Evolutionary conservation across 176 grass and related monocot genomes (phyloP).

Genomic region (Musa troglodytarum): DNA sequence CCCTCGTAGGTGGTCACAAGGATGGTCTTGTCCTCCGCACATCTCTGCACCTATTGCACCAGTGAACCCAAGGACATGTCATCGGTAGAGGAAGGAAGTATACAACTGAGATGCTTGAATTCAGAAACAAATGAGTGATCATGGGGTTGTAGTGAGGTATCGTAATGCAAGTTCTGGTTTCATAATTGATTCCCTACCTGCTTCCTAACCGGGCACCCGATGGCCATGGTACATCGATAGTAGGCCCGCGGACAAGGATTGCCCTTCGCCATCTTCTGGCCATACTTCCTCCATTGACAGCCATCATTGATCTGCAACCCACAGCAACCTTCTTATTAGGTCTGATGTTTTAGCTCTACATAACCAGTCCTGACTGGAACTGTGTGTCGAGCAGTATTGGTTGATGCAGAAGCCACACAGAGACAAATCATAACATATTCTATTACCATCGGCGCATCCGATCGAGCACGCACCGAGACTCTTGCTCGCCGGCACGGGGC

Average conservation of each 20-base stretch:
- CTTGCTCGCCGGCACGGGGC: constrained; percentile 5
- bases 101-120: no score
- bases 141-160: no score
- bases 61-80: neutral
- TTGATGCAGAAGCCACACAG: no score
- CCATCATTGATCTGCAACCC: constrained; percentile 12
- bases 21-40: constrained; percentile 7
- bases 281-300: constrained; percentile 23
- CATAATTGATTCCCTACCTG: neutral
- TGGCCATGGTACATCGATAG: constrained; percentile 20
- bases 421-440: no score
- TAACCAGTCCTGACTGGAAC: no score
- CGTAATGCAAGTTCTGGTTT: neutral
- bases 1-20: constrained; percentile 23
- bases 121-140: no score
- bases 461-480: constrained; percentile 20
- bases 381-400: no score
- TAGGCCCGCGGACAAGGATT: constrained; percentile 22
- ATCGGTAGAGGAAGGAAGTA: no score
- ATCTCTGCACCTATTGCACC: constrained; percentile 13
- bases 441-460: constrained; percentile 19
- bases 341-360: neutral
- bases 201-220: constrained; percentile 14
- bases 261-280: constrained; percentile 24
- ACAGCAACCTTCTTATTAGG: neutral